Conservation (phyloP, 1,284 basidiomycete genomes). For the Phellopilus nigrolimitatus region DNA sequence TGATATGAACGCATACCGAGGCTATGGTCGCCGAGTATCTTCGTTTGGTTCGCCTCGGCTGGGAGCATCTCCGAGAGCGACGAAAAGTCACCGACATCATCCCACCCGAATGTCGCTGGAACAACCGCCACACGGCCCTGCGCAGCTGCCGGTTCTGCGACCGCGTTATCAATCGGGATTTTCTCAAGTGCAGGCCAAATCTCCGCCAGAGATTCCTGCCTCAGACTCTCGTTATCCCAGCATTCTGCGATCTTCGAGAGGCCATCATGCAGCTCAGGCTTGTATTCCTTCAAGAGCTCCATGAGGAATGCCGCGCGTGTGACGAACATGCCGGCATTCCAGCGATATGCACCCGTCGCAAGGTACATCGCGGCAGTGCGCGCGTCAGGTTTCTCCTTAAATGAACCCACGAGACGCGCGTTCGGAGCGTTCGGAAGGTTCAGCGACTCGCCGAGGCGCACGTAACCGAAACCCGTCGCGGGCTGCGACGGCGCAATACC, state of each 20-base stretch:
- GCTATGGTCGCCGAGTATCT: conserved; percentile 64
- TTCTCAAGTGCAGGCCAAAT: conserved; percentile 74
- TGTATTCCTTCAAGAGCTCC: conserved; percentile 64
- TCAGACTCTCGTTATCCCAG: conserved; percentile 61
- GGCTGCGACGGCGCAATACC: conserved; percentile 82
- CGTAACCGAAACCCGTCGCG: conserved; percentile 80
- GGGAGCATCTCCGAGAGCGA: conserved; percentile 76
- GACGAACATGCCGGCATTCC: conserved; percentile 88
- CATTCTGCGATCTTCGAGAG: conserved; percentile 59
- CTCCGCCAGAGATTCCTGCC: conserved; percentile 51
- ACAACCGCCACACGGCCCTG: conserved; percentile 77
- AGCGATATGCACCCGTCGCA: conserved; percentile 76
- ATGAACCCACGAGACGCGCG: conserved; percentile 70
- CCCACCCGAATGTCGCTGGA: conserved; percentile 85
- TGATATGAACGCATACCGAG: conserved; percentile 49
- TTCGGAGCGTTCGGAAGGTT: conserved; percentile 66
- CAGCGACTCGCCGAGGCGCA: conserved; percentile 71
- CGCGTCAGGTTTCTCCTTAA: conserved; percentile 84
- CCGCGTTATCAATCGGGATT: conserved; percentile 79
- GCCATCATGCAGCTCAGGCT: conserved; percentile 62
- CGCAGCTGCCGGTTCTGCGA: conserved; percentile 74
- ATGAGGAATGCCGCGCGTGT: conserved; percentile 68
- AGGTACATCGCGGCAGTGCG: conserved; percentile 78
- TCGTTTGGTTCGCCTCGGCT: conserved; percentile 74
- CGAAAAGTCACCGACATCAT: conserved; percentile 84